A percentile compares a stretch with the other conserved stretches of the same genome.
Evolutionary conservation across 257 asterid genomes (phyloP).

Genomic region (Solanum habrochaites): DNA sequence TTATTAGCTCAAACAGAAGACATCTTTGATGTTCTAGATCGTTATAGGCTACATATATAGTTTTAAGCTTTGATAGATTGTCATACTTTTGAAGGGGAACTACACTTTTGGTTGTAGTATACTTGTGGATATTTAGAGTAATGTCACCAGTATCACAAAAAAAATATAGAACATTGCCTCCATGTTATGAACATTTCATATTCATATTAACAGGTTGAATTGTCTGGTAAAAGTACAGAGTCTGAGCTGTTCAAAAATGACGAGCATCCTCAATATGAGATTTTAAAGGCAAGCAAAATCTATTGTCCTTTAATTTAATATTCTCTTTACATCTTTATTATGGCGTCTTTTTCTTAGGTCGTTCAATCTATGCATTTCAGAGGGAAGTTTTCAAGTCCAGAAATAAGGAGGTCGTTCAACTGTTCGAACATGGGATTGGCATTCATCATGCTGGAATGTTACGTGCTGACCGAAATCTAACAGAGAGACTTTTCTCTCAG

Average conservation of each 20-base stretch:
- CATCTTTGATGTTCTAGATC: background rate
- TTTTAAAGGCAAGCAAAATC: constrained; percentile 54
- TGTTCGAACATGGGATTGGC: constrained; percentile 81
- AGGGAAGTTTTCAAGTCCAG: constrained; percentile 89
- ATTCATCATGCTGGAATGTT: constrained; percentile 99
- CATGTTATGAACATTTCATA: background rate
- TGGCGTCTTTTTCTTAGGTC: constrained; percentile 5
- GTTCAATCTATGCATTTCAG: constrained; percentile 33
- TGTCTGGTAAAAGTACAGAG: constrained; percentile 47
- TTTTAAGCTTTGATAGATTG: background rate
- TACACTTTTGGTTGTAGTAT: background rate
- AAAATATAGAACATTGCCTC: background rate
- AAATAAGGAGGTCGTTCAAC: constrained; percentile 80
- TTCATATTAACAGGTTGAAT: constrained; percentile 54
- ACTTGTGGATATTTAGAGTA: background rate
- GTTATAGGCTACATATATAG: background rate
- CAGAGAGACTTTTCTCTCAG: constrained; percentile 95
- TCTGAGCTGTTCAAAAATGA: constrained; percentile 57
- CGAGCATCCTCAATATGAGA: constrained; percentile 78
- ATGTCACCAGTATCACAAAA: background rate
- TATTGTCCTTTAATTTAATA: background rate
- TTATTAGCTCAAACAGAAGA: background rate
- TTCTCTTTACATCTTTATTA: constrained; percentile 2
- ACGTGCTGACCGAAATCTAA: constrained; percentile 86
- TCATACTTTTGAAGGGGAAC: background rate